phyloP scores from a whole-genome alignment of 257 asterid species.

The Fraxinus quadrangulata region DNA sequence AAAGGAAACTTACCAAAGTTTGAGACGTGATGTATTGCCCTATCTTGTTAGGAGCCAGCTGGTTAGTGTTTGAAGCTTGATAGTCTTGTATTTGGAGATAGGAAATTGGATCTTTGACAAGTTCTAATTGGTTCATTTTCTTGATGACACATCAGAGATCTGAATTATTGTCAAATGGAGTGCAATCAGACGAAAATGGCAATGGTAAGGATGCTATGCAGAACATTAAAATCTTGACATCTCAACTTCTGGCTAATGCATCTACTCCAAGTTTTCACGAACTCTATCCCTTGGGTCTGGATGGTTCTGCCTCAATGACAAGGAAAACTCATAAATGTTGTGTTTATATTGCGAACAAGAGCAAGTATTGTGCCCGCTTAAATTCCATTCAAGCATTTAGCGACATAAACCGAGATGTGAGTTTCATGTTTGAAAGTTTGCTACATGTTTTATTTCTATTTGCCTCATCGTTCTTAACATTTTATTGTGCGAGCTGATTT shows the following conservation, averaged over 20 bases:
- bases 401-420: conserved; percentile 92
- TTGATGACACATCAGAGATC: conserved; percentile 64
- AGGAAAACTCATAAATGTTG: conserved; percentile 85
- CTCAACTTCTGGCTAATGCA: conserved; percentile 90
- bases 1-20: conserved; percentile 74
- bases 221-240: conserved; percentile 57
- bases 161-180: conserved; percentile 66
- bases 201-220: conserved; percentile 56
- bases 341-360: conserved; percentile 84
- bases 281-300: conserved; percentile 57
- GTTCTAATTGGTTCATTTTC: conserved; percentile 29
- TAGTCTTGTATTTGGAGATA: not conserved
- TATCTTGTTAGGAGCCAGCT: conserved; percentile 90
- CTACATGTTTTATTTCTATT: conserved; percentile 4
- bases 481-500: conserved; percentile 14
- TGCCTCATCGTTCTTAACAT: not conserved
- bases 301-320: conserved; percentile 48
- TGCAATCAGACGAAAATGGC: conserved; percentile 75
- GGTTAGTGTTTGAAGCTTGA: conserved; percentile 55
- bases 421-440: conserved; percentile 31
- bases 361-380: conserved; percentile 82
- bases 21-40: conserved; percentile 91
- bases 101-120: conserved; percentile 5
- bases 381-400: conserved; percentile 89
- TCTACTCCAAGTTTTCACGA: conserved; percentile 88